phyloP scores from a whole-genome alignment of 23 red algal species.

The Gracilaria gracilis region DNA sequence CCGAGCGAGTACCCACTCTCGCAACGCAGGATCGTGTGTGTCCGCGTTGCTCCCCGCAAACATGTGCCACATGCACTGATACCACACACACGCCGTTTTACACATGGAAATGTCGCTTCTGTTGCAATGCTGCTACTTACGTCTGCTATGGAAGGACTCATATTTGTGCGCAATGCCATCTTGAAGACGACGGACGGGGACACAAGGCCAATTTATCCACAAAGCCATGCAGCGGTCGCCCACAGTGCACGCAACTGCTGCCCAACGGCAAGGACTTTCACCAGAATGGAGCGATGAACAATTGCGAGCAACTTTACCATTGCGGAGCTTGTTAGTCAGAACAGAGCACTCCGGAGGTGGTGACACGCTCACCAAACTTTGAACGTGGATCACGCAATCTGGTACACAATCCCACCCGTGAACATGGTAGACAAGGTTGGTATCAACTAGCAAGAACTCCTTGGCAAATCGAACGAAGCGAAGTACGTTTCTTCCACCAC shows the following conservation, averaged over 20 bases:
- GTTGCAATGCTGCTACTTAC: slow-evolving; percentile 43
- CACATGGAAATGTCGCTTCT: slow-evolving; percentile 79
- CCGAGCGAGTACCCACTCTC: no score
- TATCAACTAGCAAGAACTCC: background rate
- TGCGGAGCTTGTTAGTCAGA: slow-evolving; percentile 57
- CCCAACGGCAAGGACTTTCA: slow-evolving; percentile 17
- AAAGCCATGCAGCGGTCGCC: slow-evolving; percentile 31
- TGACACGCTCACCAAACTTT: background rate
- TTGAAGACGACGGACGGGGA: slow-evolving; percentile 18
- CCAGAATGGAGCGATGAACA: slow-evolving; percentile 67
- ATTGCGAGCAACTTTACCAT: no score
- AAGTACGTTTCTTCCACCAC: background rate
- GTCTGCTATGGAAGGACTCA: slow-evolving; percentile 72
- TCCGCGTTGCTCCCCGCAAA: slow-evolving; percentile 48
- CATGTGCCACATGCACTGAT: slow-evolving; percentile 32
- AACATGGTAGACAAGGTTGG: slow-evolving; percentile 37
- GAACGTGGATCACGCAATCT: slow-evolving; percentile 43
- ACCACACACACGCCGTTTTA: slow-evolving; percentile 39
- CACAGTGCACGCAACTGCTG: slow-evolving; percentile 9
- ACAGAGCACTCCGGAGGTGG: background rate
- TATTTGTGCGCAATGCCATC: slow-evolving; percentile 67
- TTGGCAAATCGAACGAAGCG: slow-evolving; percentile 38
- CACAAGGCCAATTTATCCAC: background rate
- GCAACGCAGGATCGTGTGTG: slow-evolving; percentile 69
- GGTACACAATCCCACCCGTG: slow-evolving; percentile 51